A percentile compares a stretch with the other conserved stretches of the same genome.
phyloP scores from a whole-genome alignment of 2,329 filamentous ascomycete species.

The Arthrobotrys pseudoclavata region DNA sequence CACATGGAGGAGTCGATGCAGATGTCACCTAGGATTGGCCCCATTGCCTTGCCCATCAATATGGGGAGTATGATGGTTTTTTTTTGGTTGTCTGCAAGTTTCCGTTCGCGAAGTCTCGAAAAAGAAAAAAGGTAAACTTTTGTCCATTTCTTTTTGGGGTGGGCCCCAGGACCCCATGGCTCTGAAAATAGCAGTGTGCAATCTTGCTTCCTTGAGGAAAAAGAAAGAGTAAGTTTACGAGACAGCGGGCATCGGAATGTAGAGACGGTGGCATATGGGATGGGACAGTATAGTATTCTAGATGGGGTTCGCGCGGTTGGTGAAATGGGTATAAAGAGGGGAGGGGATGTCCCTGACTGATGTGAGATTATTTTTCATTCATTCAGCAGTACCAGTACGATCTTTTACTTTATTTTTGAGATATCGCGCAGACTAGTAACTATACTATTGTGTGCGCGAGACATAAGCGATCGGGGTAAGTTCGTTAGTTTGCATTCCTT shows the following conservation, averaged over 20 bases:
- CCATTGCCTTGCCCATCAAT: too few species aligned
- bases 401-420: background rate
- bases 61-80: too few species aligned
- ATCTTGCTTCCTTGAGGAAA: background rate
- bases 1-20: constrained; percentile 26
- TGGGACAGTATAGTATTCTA: too few species aligned
- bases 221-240: constrained; percentile 7
- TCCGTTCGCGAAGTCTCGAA: constrained; percentile 32
- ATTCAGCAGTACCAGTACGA: background rate
- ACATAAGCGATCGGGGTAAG: background rate
- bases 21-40: constrained; percentile 1
- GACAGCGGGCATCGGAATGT: background rate
- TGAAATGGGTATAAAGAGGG: constrained; percentile 18
- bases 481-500: background rate
- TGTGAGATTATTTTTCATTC: background rate
- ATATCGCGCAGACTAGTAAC: background rate
- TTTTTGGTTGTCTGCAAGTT: constrained; percentile 6
- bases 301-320: background rate
- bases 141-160: background rate
- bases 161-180: constrained; percentile 9
- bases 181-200: constrained; percentile 43
- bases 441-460: too few species aligned
- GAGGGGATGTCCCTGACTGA: constrained; percentile 8
- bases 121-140: constrained; percentile 7
- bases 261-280: background rate